Conservation (phyloP, 2,329 filamentous ascomycete species). For the Colletotrichum truncatum region DNA sequence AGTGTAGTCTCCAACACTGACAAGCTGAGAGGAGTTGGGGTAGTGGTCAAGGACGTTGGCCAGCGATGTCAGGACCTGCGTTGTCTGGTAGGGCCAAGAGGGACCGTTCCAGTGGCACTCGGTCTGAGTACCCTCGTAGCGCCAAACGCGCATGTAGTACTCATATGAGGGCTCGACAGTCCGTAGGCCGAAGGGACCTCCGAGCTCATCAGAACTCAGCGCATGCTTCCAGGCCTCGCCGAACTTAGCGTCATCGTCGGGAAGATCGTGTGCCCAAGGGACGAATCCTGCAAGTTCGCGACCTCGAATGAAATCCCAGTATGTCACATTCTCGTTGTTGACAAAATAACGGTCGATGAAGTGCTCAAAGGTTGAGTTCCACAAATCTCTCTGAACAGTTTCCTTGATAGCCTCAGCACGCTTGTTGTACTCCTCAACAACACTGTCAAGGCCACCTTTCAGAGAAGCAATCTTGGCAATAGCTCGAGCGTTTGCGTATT, state of each 20-base stretch:
- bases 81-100: slow-evolving; percentile 55
- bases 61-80: slow-evolving; percentile 50
- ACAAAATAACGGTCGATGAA: slow-evolving; percentile 48
- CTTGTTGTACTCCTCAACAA: slow-evolving; percentile 38
- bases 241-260: slow-evolving; percentile 42
- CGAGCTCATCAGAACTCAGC: slow-evolving; percentile 8
- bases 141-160: slow-evolving; percentile 41
- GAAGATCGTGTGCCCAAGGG: slow-evolving; percentile 52
- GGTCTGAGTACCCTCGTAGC: slow-evolving; percentile 27
- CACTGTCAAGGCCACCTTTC: slow-evolving; percentile 41
- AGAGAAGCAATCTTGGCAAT: slow-evolving; percentile 47
- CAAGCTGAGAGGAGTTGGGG: slow-evolving; percentile 35
- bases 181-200: slow-evolving; percentile 48
- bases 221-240: slow-evolving; percentile 40
- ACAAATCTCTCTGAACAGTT: slow-evolving; percentile 45
- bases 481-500: slow-evolving; percentile 51
- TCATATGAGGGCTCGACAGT: slow-evolving; percentile 50
- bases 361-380: slow-evolving; percentile 47
- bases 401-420: slow-evolving; percentile 44
- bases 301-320: slow-evolving; percentile 28
- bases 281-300: slow-evolving; percentile 52
- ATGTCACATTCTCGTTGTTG: slow-evolving; percentile 45
- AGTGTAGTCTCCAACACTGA: slow-evolving; percentile 47
- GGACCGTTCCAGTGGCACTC: slow-evolving; percentile 54
- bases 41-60: slow-evolving; percentile 43